phyloP scores from a whole-genome alignment of 106 monocot genomes.

The Amphibolis antarctica region DNA sequence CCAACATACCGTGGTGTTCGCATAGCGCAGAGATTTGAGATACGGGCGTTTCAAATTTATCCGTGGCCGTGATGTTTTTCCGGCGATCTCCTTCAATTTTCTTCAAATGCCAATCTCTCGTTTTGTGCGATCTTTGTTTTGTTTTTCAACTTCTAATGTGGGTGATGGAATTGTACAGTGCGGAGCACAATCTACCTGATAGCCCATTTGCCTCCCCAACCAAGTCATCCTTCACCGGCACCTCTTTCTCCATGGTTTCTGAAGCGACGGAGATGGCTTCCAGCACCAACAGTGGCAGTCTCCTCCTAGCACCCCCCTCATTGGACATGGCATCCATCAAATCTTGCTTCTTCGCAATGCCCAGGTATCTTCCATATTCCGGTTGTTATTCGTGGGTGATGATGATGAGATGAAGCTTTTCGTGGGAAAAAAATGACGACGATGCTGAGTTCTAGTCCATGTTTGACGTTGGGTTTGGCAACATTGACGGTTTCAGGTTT shows the following conservation, averaged over 20 bases:
- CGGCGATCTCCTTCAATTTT: no score
- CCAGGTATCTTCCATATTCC: conserved; percentile 30
- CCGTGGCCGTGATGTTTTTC: no score
- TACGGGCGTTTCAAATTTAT: no score
- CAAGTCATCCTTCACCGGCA: conserved; percentile 16
- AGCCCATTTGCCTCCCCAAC: conserved; percentile 70
- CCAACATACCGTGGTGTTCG: no score
- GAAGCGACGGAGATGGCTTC: conserved; percentile 11
- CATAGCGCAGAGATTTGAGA: no score
- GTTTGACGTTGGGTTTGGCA: no score
- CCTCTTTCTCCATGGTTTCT: conserved; percentile 15
- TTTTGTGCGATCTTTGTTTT: no score
- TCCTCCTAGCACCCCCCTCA: conserved; percentile 29
- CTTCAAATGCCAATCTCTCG: no score
- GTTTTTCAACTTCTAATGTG: not conserved
- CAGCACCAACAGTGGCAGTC: conserved; percentile 5
- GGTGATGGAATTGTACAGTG: conserved; percentile 13
- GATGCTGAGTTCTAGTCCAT: no score
- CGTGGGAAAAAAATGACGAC: no score
- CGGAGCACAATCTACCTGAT: conserved; percentile 80
- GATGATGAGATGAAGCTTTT: no score
- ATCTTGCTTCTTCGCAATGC: conserved; percentile 54
- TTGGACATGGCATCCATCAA: conserved; percentile 52
- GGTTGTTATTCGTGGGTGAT: no score
- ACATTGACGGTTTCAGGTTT: conserved; percentile 9